phyloP scores from a whole-genome alignment of 163 green algal species.

The Coccomyxa subellipsoidea region DNA sequence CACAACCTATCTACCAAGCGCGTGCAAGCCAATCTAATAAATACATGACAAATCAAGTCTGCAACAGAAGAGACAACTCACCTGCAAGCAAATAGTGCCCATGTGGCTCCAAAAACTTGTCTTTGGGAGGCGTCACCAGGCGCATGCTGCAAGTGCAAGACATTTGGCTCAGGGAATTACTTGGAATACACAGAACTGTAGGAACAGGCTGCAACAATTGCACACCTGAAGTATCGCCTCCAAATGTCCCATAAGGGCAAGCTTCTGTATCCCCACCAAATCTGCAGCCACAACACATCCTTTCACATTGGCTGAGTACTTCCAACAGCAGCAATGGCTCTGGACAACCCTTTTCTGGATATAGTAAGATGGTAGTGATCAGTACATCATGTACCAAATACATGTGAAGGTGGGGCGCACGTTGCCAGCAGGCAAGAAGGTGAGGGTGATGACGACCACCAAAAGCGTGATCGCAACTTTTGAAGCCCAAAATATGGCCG shows the following conservation, averaged over 20 bases:
- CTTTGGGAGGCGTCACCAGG: not conserved
- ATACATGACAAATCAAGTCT: too few relatives aligned
- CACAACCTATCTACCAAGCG: too few relatives aligned
- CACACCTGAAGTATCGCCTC: not conserved
- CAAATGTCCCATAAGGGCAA: not conserved
- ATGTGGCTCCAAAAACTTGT: not conserved
- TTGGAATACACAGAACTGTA: not conserved
- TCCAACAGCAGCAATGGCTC: too few relatives aligned
- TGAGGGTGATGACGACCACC: not conserved
- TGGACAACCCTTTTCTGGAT: too few relatives aligned
- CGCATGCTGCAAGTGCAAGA: not conserved
- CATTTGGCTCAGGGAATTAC: not conserved
- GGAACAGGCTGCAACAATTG: too few relatives aligned
- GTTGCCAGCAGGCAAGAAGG: conserved; percentile 3
- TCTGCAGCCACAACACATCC: not conserved
- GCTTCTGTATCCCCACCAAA: conserved; percentile 1
- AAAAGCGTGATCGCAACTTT: not conserved
- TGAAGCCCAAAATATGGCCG: not conserved
- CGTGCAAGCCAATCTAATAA: too few relatives aligned
- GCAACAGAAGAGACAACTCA: not conserved
- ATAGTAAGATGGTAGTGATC: too few relatives aligned
- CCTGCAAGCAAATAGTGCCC: not conserved
- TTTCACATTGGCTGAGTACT: too few relatives aligned
- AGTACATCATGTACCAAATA: not conserved
- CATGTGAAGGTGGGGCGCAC: not conserved